Percentiles rank a stretch among this genome's conserved stretches.
These are phyloP conservation scores for Sparassis latifolia DNA, from an alignment of 1,284 basidiomycete species.

Conservation along the genomic window DNA sequence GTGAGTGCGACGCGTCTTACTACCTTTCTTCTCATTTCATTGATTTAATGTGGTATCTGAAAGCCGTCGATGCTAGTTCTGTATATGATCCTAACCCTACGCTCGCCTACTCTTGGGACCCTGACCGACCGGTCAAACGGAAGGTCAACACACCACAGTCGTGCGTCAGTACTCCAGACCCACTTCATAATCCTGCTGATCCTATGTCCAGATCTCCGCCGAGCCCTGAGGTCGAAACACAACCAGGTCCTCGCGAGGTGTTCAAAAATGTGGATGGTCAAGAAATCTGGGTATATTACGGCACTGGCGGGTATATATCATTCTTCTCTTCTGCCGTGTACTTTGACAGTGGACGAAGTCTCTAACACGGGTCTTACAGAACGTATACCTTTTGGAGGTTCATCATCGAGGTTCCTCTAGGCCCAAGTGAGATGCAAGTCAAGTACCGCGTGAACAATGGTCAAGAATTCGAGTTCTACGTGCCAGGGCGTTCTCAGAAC, in stretches of 20 bases:
- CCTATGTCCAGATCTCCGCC: conserved; percentile 30
- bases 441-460: conserved; percentile 79
- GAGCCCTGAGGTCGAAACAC: conserved; percentile 16
- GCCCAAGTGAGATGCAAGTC: conserved; percentile 69
- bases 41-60: conserved; percentile 1
- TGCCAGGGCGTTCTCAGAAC: conserved; percentile 80
- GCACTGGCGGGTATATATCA: conserved; percentile 47
- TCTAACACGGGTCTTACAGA: conserved; percentile 28
- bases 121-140: conserved; percentile 14
- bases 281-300: conserved; percentile 78
- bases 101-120: conserved; percentile 79
- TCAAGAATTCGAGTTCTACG: conserved; percentile 73
- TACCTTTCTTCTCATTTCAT: conserved; percentile 4
- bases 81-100: conserved; percentile 73
- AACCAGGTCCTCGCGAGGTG: conserved; percentile 29
- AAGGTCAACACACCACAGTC: conserved; percentile 9
- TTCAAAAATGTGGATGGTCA: conserved; percentile 51
- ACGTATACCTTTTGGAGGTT: conserved; percentile 95
- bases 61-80: conserved; percentile 76
- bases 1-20: conserved; percentile 36
- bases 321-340: conserved; percentile 1
- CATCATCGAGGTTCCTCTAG: conserved; percentile 78
- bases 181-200: conserved; percentile 68
- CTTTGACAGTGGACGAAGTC: not conserved
- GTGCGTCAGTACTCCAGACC: conserved; percentile 26